A percentile compares a stretch with the other conserved stretches of the same genome.
Conservation (phyloP, 2,329 filamentous ascomycete genomes). For the Colletotrichum trifolii region DNA sequence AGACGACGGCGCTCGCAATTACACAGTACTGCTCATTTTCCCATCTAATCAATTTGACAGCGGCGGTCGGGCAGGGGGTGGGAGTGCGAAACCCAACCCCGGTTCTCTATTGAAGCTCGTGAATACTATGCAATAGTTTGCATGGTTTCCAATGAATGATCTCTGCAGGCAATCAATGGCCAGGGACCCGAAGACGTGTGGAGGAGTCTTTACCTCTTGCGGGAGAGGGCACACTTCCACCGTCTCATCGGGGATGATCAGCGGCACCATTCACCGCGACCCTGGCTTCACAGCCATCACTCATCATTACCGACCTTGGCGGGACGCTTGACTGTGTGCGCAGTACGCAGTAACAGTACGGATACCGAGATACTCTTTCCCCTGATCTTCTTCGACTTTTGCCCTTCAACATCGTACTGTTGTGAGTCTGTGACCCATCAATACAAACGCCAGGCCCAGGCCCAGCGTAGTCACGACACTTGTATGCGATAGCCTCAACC, state of each 20-base stretch:
- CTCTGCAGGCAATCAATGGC: conserved; percentile 25
- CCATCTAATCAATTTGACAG: conserved; percentile 23
- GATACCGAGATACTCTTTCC: no score
- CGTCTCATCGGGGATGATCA: conserved; percentile 31
- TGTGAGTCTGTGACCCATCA: no score
- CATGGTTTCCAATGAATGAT: conserved; percentile 31
- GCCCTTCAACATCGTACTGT: no score
- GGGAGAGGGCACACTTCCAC: conserved; percentile 17
- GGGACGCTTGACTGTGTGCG: conserved; percentile 10
- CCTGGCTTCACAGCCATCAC: conserved; percentile 15
- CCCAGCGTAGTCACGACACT: conserved; percentile 4
- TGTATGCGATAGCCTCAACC: conserved; percentile 21
- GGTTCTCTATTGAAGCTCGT: conserved; percentile 19
- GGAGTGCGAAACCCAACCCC: conserved; percentile 19
- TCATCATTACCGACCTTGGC: conserved; percentile 2
- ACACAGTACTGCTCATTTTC: conserved; percentile 6
- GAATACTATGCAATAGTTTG: neutral
- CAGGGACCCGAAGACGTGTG: conserved; percentile 24
- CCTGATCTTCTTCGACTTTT: no score
- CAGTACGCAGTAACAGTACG: no score
- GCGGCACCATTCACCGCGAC: conserved; percentile 21
- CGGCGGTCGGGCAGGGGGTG: conserved; percentile 20
- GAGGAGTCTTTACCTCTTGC: conserved; percentile 29
- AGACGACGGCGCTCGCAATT: neutral
- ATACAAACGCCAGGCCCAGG: no score